These are phyloP conservation scores for Allantophomopsis cytisporea DNA, from an alignment of 2,329 filamentous ascomycete species.

Conservation along the genomic window DNA sequence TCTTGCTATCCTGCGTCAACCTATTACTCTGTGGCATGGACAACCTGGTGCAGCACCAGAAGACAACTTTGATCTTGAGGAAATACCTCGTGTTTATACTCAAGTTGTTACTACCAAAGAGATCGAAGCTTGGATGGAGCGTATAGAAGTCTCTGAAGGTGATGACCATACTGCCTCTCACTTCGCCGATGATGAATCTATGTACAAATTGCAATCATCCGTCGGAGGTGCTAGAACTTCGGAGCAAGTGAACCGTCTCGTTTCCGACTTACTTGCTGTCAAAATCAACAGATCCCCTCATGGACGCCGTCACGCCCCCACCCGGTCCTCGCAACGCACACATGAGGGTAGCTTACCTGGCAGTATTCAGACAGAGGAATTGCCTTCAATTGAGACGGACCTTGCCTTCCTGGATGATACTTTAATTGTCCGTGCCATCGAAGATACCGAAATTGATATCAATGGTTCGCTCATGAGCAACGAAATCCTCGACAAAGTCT, in stretches of 20 bases:
- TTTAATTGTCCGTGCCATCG: background rate
- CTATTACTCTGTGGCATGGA: background rate
- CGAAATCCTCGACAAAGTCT: too few species aligned
- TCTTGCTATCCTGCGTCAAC: background rate
- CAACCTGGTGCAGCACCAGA: background rate
- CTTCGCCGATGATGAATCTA: too few species aligned
- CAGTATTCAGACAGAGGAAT: background rate
- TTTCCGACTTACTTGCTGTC: too few species aligned
- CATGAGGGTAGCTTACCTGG: too few species aligned
- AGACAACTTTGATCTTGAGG: conserved; percentile 1
- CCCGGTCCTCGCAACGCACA: background rate
- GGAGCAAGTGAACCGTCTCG: too few species aligned
- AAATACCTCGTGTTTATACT: conserved; percentile 1
- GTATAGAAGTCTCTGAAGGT: too few species aligned
- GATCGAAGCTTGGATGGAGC: background rate
- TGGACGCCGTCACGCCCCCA: background rate
- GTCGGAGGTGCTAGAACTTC: too few species aligned
- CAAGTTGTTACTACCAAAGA: background rate
- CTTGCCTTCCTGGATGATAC: background rate
- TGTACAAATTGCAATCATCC: too few species aligned
- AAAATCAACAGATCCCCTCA: too few species aligned
- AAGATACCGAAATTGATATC: background rate
- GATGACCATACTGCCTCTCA: too few species aligned
- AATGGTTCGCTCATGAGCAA: too few species aligned
- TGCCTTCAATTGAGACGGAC: background rate